Conservation (phyloP, 495 filamentous ascomycete genomes). For the Penicillium lagena region DNA sequence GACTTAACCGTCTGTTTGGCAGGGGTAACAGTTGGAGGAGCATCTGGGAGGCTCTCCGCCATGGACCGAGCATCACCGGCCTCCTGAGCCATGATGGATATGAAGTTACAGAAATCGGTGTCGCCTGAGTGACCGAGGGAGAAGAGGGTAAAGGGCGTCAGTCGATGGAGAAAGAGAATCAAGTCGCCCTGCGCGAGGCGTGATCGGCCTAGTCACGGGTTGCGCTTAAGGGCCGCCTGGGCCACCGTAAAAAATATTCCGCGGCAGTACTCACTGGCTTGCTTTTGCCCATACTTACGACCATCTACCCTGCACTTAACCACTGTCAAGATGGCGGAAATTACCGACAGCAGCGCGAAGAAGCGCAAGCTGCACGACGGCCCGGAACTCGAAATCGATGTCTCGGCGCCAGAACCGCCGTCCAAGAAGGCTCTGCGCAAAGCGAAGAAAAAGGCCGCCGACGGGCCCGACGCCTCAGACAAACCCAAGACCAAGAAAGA, state of each 20-base stretch:
- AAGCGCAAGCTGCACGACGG: slow-evolving; percentile 62
- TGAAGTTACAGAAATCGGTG: too few relatives aligned
- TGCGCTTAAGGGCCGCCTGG: slow-evolving; percentile 23
- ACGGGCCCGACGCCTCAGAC: slow-evolving; percentile 21
- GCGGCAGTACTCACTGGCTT: too few relatives aligned
- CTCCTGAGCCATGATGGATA: slow-evolving; percentile 26
- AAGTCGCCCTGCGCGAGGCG: slow-evolving; percentile 5
- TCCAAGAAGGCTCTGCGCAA: slow-evolving; percentile 85
- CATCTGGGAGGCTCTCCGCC: slow-evolving; percentile 27
- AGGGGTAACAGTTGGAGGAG: slow-evolving; percentile 18
- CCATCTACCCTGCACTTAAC: neutral
- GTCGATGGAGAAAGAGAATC: slow-evolving; percentile 4
- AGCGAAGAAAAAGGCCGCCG: slow-evolving; percentile 62
- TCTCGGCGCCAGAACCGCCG: slow-evolving; percentile 78
- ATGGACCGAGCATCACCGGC: slow-evolving; percentile 16
- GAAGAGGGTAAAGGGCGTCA: neutral
- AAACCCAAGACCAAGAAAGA: slow-evolving; percentile 19
- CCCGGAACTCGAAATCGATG: slow-evolving; percentile 79
- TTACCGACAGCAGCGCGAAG: slow-evolving; percentile 40
- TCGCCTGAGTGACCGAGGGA: neutral
- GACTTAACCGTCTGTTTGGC: slow-evolving; percentile 34
- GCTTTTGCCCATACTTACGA: neutral
- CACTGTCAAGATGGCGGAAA: slow-evolving; percentile 21
- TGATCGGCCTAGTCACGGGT: slow-evolving; percentile 13
- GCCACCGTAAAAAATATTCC: slow-evolving; percentile 23